Percentiles rank a stretch among this genome's conserved stretches.
phyloP scores from a whole-genome alignment of 2,329 filamentous ascomycete genomes.

The Scedosporium minutisporum region DNA sequence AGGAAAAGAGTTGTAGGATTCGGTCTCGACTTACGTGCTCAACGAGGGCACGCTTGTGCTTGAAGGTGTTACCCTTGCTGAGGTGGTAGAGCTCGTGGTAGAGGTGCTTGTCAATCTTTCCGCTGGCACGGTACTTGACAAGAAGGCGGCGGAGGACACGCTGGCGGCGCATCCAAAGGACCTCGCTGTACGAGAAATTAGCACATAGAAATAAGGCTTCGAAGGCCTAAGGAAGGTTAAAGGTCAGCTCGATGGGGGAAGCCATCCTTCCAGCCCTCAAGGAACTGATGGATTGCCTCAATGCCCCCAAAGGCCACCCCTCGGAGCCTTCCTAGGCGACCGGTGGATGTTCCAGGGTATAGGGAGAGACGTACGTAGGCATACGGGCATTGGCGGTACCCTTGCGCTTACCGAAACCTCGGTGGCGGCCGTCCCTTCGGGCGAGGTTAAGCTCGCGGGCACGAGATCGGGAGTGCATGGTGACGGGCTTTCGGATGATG shows the following conservation, averaged over 20 bases:
- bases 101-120: conserved; percentile 99
- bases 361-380: conserved; percentile 65
- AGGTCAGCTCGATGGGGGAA: neutral
- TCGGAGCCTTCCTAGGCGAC: neutral
- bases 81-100: conserved; percentile 99
- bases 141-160: conserved; percentile 97
- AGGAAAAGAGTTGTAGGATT: neutral
- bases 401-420: conserved; percentile 99
- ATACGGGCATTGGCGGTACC: conserved; percentile 99
- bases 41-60: conserved; percentile 99
- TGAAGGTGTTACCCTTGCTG: conserved; percentile 99
- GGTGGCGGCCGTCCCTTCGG: conserved; percentile 91
- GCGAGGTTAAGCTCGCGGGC: conserved; percentile 92
- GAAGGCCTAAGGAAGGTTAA: neutral
- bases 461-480: conserved; percentile 97
- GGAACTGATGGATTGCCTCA: neutral
- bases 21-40: conserved; percentile 80
- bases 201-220: neutral
- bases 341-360: neutral
- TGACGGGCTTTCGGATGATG: conserved; percentile 99
- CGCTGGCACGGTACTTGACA: conserved; percentile 98
- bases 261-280: neutral
- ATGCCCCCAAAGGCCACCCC: neutral
- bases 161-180: conserved; percentile 99
- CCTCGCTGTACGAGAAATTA: conserved; percentile 54